Conservation (phyloP, 441 rosid species). For the Erodium moschatum region DNA sequence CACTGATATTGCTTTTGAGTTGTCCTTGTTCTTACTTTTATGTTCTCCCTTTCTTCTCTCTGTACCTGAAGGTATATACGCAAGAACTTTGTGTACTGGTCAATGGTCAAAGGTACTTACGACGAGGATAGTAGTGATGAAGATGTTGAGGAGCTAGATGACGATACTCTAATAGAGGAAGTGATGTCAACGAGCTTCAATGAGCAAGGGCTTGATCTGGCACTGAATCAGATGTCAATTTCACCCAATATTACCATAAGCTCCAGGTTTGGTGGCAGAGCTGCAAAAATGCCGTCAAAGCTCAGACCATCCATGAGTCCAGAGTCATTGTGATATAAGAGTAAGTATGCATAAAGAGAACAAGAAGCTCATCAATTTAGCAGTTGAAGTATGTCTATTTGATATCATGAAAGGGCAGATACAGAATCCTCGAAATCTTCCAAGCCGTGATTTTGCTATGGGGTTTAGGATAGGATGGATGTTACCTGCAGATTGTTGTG, state of each 20-base stretch:
- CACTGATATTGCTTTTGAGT: too few species aligned
- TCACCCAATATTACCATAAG: conserved; percentile 40
- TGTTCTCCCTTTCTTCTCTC: not conserved
- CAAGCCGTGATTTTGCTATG: too few species aligned
- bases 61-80: conserved; percentile 39
- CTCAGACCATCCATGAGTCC: conserved; percentile 72
- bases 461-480: too few species aligned
- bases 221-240: conserved; percentile 61
- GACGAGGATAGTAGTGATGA: conserved; percentile 29
- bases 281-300: conserved; percentile 55
- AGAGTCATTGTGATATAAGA: conserved; percentile 35
- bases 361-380: too few species aligned
- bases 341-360: too few species aligned
- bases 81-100: conserved; percentile 54
- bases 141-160: conserved; percentile 34
- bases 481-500: too few species aligned
- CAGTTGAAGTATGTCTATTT: too few species aligned
- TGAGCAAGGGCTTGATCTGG: conserved; percentile 28
- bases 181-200: conserved; percentile 30
- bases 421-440: too few species aligned
- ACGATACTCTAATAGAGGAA: conserved; percentile 28
- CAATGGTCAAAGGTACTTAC: conserved; percentile 44
- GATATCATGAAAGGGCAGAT: too few species aligned
- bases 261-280: conserved; percentile 27
- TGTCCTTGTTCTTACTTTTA: too few species aligned